Percentiles rank a stretch among this genome's conserved stretches.
phyloP scores from a whole-genome alignment of 768 basidiomycete genomes.

The Rhizopogon sp. region DNA sequence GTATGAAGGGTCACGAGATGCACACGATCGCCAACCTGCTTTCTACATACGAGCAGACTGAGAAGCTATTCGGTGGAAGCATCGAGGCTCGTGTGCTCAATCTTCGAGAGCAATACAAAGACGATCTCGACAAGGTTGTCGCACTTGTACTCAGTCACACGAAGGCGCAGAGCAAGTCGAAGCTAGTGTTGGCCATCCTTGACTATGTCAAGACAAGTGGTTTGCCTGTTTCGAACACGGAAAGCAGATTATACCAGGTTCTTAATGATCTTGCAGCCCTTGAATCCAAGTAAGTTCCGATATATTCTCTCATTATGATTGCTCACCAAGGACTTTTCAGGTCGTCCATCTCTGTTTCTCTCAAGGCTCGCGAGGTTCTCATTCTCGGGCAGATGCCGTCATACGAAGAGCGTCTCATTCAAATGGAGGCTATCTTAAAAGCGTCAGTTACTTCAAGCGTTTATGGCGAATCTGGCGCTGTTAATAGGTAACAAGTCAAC shows the following conservation, averaged over 20 bases:
- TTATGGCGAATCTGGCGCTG: slow-evolving; percentile 79
- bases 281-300: slow-evolving; percentile 64
- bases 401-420: slow-evolving; percentile 87
- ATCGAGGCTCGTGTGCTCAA: slow-evolving; percentile 90
- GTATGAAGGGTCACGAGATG: slow-evolving; percentile 85
- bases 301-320: background rate
- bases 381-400: slow-evolving; percentile 97
- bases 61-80: slow-evolving; percentile 89
- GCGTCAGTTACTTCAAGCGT: slow-evolving; percentile 80
- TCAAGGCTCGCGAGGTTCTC: slow-evolving; percentile 96
- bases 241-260: slow-evolving; percentile 69
- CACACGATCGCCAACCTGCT: slow-evolving; percentile 73
- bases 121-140: slow-evolving; percentile 84
- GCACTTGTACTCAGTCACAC: slow-evolving; percentile 90
- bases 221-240: slow-evolving; percentile 68
- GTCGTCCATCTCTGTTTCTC: slow-evolving; percentile 84
- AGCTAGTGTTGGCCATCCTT: slow-evolving; percentile 78
- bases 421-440: slow-evolving; percentile 93
- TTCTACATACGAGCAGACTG: slow-evolving; percentile 76
- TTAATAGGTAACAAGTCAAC: slow-evolving; percentile 44
- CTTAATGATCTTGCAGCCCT: slow-evolving; percentile 79
- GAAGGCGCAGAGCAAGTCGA: slow-evolving; percentile 90
- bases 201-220: slow-evolving; percentile 86
- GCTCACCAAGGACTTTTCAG: slow-evolving; percentile 31
- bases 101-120: slow-evolving; percentile 89